These are phyloP conservation scores for Neoascochyta sp. DNA, from an alignment of 2,329 filamentous ascomycete species.

Conservation along the genomic window DNA sequence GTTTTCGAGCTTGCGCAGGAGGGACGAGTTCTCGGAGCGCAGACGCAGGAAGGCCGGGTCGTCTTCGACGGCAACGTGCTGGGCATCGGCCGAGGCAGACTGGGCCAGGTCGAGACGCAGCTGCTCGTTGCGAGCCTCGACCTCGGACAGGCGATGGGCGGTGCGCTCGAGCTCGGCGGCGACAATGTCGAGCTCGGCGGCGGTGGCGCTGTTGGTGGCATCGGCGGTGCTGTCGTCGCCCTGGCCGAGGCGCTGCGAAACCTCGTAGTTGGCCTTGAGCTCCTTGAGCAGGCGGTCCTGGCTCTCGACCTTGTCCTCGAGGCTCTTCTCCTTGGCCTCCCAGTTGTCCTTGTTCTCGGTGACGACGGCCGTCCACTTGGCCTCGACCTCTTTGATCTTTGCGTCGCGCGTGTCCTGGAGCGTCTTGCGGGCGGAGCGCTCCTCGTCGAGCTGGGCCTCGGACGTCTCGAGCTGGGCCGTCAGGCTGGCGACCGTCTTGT, in stretches of 20 bases:
- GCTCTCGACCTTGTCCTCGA: slow-evolving; percentile 92
- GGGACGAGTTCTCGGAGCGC: slow-evolving; percentile 86
- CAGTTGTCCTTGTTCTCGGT: slow-evolving; percentile 96
- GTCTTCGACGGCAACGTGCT: slow-evolving; percentile 68
- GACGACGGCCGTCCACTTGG: slow-evolving; percentile 83
- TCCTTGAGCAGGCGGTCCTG: slow-evolving; percentile 91
- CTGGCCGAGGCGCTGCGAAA: slow-evolving; percentile 81
- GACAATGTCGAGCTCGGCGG: slow-evolving; percentile 90
- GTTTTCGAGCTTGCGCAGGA: slow-evolving; percentile 83
- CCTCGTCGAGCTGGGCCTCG: slow-evolving; percentile 74
- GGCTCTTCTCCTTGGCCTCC: slow-evolving; percentile 83
- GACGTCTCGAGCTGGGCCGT: slow-evolving; percentile 79
- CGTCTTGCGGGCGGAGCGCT: slow-evolving; percentile 67
- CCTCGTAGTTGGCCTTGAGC: slow-evolving; percentile 95
- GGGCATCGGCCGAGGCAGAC: slow-evolving; percentile 67
- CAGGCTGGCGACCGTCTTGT: slow-evolving; percentile 69
- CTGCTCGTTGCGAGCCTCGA: slow-evolving; percentile 93
- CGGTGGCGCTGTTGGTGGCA: slow-evolving; percentile 64
- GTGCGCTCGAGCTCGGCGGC: slow-evolving; percentile 88
- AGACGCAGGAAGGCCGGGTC: slow-evolving; percentile 85
- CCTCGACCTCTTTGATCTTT: slow-evolving; percentile 84
- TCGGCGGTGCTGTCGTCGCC: slow-evolving; percentile 61
- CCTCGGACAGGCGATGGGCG: slow-evolving; percentile 78
- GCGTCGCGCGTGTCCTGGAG: slow-evolving; percentile 73
- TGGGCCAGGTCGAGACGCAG: slow-evolving; percentile 86